Percentiles rank a stretch among this genome's conserved stretches.
These are phyloP conservation scores for maize (Zea mays) DNA, from an alignment of 176 grass and related monocot species.

Conservation along the genomic window DNA sequence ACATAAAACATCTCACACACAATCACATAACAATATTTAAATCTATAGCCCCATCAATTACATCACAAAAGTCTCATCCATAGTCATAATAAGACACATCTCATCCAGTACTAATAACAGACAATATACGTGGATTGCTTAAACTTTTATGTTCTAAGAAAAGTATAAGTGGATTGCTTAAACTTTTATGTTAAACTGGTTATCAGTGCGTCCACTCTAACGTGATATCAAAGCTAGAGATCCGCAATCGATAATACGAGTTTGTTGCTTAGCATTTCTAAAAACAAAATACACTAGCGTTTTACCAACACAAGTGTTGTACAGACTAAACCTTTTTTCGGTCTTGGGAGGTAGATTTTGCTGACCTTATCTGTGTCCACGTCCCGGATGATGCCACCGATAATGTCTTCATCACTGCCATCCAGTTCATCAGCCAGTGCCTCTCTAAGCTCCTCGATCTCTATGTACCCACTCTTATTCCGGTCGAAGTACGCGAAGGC, in stretches of 20 bases:
- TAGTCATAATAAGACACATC: too few relatives aligned
- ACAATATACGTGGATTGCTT: too few relatives aligned
- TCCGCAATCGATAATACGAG: background rate
- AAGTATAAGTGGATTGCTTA: too few relatives aligned
- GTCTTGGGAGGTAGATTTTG: background rate
- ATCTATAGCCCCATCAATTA: too few relatives aligned
- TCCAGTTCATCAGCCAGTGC: conserved; percentile 70
- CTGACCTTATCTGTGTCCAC: conserved; percentile 88
- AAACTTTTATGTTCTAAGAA: too few relatives aligned
- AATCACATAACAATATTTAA: too few relatives aligned
- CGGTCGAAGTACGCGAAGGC: conserved; percentile 81
- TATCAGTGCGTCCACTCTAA: too few relatives aligned
- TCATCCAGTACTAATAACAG: too few relatives aligned
- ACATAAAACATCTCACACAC: too few relatives aligned
- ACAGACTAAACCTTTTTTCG: background rate
- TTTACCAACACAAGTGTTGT: background rate
- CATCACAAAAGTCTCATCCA: too few relatives aligned
- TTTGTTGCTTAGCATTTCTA: background rate
- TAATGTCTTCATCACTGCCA: conserved; percentile 63
- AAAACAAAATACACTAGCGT: background rate
- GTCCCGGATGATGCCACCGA: conserved; percentile 71
- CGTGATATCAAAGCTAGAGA: too few relatives aligned
- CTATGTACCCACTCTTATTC: conserved; percentile 82
- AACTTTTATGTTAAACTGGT: too few relatives aligned
- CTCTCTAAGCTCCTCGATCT: conserved; percentile 82